A percentile compares a stretch with the other conserved stretches of the same genome.
phyloP scores from a whole-genome alignment of 768 basidiomycete genomes.

The Rhizopogon rudus region DNA sequence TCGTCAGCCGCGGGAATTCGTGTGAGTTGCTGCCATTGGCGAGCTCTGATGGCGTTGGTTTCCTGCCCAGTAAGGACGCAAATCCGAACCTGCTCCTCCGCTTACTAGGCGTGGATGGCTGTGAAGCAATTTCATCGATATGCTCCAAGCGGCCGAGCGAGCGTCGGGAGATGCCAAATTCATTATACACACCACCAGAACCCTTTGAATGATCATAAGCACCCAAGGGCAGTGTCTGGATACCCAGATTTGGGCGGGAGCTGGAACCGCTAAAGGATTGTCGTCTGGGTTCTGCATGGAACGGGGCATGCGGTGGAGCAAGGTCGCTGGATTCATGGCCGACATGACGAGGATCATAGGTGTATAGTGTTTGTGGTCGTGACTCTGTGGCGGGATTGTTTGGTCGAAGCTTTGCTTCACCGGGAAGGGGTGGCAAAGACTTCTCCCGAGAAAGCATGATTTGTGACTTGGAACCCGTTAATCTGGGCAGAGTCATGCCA shows the following conservation, averaged over 20 bases:
- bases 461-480: slow-evolving; percentile 10
- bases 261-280: slow-evolving; percentile 74
- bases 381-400: slow-evolving; percentile 31
- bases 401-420: slow-evolving; percentile 40
- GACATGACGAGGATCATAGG: slow-evolving; percentile 52
- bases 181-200: slow-evolving; percentile 50
- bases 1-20: slow-evolving; percentile 44
- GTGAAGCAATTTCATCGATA: slow-evolving; percentile 21
- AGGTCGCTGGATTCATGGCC: slow-evolving; percentile 43
- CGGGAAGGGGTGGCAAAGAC: slow-evolving; percentile 72
- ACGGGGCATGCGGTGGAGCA: slow-evolving; percentile 58
- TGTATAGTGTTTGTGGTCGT: slow-evolving; percentile 64
- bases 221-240: slow-evolving; percentile 46
- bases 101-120: slow-evolving; percentile 41
- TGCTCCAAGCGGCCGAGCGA: slow-evolving; percentile 41
- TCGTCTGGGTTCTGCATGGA: slow-evolving; percentile 57
- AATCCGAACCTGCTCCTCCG: slow-evolving; percentile 74
- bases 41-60: slow-evolving; percentile 23
- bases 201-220: slow-evolving; percentile 30
- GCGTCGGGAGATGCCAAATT: slow-evolving; percentile 66
- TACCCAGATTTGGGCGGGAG: slow-evolving; percentile 47
- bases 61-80: slow-evolving; percentile 61
- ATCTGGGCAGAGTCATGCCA: slow-evolving; percentile 24
- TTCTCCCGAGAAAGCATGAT: slow-evolving; percentile 53
- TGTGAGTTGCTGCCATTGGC: slow-evolving; percentile 34